phyloP scores from a whole-genome alignment of 148 eudicot species.

The Fagopyrum homotropicum region DNA sequence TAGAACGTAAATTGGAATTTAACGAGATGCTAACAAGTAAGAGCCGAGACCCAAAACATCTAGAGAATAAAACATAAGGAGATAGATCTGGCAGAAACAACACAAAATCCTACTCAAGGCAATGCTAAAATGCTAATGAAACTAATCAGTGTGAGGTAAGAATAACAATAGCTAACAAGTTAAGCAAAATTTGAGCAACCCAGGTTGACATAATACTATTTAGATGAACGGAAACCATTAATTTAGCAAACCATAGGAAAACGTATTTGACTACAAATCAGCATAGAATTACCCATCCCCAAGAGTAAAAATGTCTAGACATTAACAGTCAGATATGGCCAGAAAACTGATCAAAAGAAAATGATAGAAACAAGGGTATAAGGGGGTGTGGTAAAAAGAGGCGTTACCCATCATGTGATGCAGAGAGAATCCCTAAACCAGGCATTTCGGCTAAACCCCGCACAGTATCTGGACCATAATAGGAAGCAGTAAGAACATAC shows the following conservation, averaged over 20 bases:
- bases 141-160: neutral
- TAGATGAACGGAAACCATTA: neutral
- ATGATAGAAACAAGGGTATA: constrained; percentile 5
- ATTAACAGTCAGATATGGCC: neutral
- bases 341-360: constrained; percentile 3
- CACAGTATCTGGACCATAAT: constrained; percentile 69
- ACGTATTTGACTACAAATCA: neutral
- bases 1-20: neutral
- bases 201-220: too few relatives aligned
- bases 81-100: neutral
- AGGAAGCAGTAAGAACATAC: constrained; percentile 10
- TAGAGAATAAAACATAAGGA: neutral
- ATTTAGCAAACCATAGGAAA: neutral
- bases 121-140: neutral
- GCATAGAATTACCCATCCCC: neutral
- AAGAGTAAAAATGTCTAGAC: neutral
- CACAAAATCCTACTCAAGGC: neutral
- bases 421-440: constrained; percentile 74
- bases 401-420: constrained; percentile 93
- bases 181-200: neutral
- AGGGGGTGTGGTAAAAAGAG: constrained; percentile 7
- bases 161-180: neutral
- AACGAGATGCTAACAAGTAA: neutral
- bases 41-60: neutral
- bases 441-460: constrained; percentile 79